These are phyloP conservation scores for Amanita rimosa DNA, from an alignment of 768 basidiomycete species.

Conservation along the genomic window DNA sequence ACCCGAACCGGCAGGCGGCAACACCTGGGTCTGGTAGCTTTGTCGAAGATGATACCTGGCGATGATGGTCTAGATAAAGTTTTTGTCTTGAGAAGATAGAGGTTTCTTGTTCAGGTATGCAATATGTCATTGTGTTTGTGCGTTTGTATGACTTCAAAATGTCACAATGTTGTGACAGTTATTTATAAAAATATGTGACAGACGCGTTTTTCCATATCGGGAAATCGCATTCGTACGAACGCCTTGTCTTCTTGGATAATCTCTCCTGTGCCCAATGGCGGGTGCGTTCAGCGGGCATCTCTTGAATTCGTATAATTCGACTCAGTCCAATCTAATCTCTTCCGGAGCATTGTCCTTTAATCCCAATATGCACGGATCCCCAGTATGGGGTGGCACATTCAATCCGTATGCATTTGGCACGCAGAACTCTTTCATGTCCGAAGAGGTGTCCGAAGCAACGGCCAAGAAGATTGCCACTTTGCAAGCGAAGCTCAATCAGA, in stretches of 20 bases:
- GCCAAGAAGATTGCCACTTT: slow-evolving; percentile 57
- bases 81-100: too few species aligned
- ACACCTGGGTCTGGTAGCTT: slow-evolving; percentile 32
- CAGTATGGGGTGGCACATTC: slow-evolving; percentile 11
- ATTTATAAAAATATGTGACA: background rate
- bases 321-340: slow-evolving; percentile 20
- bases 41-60: slow-evolving; percentile 31
- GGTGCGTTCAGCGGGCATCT: slow-evolving; percentile 51
- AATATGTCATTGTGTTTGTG: too few species aligned
- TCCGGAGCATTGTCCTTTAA: slow-evolving; percentile 54
- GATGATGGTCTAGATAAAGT: slow-evolving; percentile 1
- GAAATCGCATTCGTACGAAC: background rate
- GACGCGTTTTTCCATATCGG: background rate
- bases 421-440: slow-evolving; percentile 6
- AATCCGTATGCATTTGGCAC: slow-evolving; percentile 18
- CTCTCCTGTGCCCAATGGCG: slow-evolving; percentile 30
- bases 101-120: too few species aligned
- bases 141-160: too few species aligned
- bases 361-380: slow-evolving; percentile 44
- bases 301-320: slow-evolving; percentile 32
- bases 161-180: too few species aligned
- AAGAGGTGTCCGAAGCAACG: slow-evolving; percentile 48
- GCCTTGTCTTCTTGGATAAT: too few species aligned
- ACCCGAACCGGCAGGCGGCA: slow-evolving; percentile 45
- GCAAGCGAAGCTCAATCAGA: slow-evolving; percentile 75